phyloP scores from a whole-genome alignment of 805 yeast species.

The Ogataea henricii region DNA sequence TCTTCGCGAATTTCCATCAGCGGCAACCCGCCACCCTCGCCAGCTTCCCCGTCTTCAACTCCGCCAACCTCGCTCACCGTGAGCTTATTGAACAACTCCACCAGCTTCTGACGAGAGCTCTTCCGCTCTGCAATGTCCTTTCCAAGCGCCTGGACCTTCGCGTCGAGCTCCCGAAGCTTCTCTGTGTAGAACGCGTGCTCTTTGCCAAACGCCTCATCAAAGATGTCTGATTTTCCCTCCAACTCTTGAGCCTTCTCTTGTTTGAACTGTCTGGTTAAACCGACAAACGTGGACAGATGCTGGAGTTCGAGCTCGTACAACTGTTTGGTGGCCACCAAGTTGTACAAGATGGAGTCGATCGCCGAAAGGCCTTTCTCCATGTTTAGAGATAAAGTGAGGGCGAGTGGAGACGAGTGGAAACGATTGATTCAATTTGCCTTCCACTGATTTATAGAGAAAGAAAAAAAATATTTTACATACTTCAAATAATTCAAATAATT shows the following conservation, averaged over 20 bases:
- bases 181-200: conserved; percentile 21
- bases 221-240: conserved; percentile 17
- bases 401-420: too few species aligned
- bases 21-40: conserved; percentile 54
- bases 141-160: conserved; percentile 20
- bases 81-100: conserved; percentile 28
- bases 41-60: too few species aligned
- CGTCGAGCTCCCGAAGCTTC: conserved; percentile 14
- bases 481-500: background rate
- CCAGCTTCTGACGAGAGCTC: conserved; percentile 29
- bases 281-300: conserved; percentile 22
- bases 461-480: too few species aligned
- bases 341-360: conserved; percentile 30
- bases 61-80: conserved; percentile 17
- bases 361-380: conserved; percentile 30
- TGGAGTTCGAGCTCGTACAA: conserved; percentile 30
- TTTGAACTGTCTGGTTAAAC: conserved; percentile 18
- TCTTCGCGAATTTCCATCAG: conserved; percentile 84
- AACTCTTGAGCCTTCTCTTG: conserved; percentile 22
- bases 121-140: conserved; percentile 42
- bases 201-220: conserved; percentile 21
- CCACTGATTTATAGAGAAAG: too few species aligned
- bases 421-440: background rate
- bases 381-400: background rate
- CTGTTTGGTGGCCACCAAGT: conserved; percentile 28